Evolutionary conservation across 1,284 basidiomycete species (phyloP).

Genomic region (Ustilago loliicola): DNA sequence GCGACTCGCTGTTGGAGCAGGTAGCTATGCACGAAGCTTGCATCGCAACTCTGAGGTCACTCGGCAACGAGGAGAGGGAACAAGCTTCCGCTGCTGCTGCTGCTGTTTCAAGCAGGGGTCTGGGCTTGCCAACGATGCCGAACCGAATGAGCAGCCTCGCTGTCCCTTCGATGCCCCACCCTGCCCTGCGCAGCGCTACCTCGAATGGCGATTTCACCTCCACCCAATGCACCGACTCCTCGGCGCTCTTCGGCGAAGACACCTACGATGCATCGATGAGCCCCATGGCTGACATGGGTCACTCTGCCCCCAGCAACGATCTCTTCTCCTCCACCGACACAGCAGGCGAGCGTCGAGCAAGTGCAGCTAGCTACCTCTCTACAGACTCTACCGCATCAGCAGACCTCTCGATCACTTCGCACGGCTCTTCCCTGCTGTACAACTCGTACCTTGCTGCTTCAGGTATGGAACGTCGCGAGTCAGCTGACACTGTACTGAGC

Average conservation of each 20-base stretch:
- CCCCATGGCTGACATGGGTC: constrained; percentile 45
- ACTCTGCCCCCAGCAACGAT: constrained; percentile 12
- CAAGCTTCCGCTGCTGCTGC: constrained; percentile 23
- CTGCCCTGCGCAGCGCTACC: constrained; percentile 3
- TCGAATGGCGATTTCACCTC: constrained; percentile 34
- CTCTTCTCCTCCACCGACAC: background rate
- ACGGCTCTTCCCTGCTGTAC: constrained; percentile 41
- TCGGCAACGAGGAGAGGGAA: constrained; percentile 27
- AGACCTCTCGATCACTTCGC: constrained; percentile 31
- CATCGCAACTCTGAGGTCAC: constrained; percentile 18
- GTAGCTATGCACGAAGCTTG: constrained; percentile 50
- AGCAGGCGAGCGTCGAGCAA: constrained; percentile 19
- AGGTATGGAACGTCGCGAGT: constrained; percentile 22
- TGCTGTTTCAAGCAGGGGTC: constrained; percentile 7
- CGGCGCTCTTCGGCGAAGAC: constrained; percentile 32
- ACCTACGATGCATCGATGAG: constrained; percentile 33
- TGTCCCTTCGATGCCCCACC: background rate
- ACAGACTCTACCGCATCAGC: constrained; percentile 38
- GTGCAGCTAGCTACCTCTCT: constrained; percentile 37
- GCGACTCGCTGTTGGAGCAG: constrained; percentile 43
- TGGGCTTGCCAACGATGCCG: constrained; percentile 19
- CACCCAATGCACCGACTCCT: constrained; percentile 20
- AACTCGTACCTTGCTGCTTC: constrained; percentile 31
- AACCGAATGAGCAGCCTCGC: constrained; percentile 24
- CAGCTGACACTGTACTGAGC: constrained; percentile 26